Conservation (phyloP, 1,139 yeast genomes). For the Sugiyamaella xylanicola region DNA sequence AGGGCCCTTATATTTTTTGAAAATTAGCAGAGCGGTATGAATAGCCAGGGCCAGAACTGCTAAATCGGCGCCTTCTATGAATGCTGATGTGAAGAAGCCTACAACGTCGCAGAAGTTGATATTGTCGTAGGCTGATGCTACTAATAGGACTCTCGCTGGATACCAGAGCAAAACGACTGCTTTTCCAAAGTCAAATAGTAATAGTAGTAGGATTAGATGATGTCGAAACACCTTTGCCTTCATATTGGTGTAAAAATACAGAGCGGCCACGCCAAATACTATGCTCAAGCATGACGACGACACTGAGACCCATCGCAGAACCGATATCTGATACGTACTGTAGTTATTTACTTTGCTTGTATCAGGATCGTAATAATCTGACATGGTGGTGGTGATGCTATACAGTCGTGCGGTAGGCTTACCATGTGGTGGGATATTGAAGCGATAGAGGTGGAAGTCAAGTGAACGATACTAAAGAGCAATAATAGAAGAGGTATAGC, state of each 20-base stretch:
- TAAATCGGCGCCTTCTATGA: constrained; percentile 86
- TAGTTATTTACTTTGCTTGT: constrained; percentile 33
- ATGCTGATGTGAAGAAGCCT: constrained; percentile 81
- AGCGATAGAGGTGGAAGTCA: too few relatives aligned
- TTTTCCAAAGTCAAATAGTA: constrained; percentile 73
- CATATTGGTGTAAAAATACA: constrained; percentile 41
- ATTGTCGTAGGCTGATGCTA: constrained; percentile 54
- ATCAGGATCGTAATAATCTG: constrained; percentile 28
- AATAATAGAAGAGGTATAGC: too few relatives aligned
- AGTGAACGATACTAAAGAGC: too few relatives aligned
- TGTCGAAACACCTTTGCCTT: constrained; percentile 39
- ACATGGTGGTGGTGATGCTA: not conserved
- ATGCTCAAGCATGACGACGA: constrained; percentile 39
- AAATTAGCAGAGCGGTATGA: constrained; percentile 76
- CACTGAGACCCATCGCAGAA: constrained; percentile 35
- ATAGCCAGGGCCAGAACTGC: constrained; percentile 83
- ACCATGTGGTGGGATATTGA: not conserved
- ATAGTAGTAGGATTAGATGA: constrained; percentile 61
- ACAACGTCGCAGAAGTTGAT: constrained; percentile 66
- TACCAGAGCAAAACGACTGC: constrained; percentile 70
- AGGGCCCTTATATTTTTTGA: constrained; percentile 48
- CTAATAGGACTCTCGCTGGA: constrained; percentile 62
- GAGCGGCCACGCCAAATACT: constrained; percentile 38
- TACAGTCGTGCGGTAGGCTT: not conserved
- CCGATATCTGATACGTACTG: constrained; percentile 32